These are phyloP conservation scores for Puccinia brachypodii DNA, from an alignment of 1,284 basidiomycete genomes.

Conservation along the genomic window DNA sequence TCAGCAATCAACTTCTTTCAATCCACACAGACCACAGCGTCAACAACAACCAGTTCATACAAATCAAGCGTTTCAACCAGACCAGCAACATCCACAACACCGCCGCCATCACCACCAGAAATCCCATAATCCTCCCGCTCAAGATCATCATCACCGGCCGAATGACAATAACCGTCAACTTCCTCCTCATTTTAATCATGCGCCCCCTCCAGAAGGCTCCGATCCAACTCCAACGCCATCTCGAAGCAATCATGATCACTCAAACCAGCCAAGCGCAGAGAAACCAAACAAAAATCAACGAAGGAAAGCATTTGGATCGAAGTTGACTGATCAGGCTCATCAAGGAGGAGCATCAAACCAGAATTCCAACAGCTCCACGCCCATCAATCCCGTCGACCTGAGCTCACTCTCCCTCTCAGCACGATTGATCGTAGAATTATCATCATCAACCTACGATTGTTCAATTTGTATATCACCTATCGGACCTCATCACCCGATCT, in stretches of 20 bases:
- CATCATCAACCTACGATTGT: constrained; percentile 35
- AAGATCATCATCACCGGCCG: background rate
- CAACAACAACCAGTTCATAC: background rate
- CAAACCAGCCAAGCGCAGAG: background rate
- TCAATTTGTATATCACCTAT: constrained; percentile 39
- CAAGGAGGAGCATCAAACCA: background rate
- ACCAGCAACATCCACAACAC: background rate
- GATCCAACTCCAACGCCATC: background rate
- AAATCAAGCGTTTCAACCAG: background rate
- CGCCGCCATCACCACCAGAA: background rate
- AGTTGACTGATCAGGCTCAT: background rate
- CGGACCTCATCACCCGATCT: constrained; percentile 30
- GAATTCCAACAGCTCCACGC: background rate
- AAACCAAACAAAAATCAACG: background rate
- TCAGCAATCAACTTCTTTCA: background rate
- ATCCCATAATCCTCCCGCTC: too few relatives aligned
- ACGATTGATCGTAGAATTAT: constrained; percentile 34
- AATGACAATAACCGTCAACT: background rate
- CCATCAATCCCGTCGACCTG: background rate
- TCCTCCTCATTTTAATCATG: background rate
- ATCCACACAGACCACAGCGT: constrained; percentile 11
- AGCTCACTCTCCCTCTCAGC: constrained; percentile 38
- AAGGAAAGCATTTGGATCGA: background rate
- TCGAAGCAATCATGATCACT: background rate
- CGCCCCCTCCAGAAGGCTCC: background rate